Conservation (phyloP, 1,284 basidiomycete species). For the Apiotrichum brassicae region DNA sequence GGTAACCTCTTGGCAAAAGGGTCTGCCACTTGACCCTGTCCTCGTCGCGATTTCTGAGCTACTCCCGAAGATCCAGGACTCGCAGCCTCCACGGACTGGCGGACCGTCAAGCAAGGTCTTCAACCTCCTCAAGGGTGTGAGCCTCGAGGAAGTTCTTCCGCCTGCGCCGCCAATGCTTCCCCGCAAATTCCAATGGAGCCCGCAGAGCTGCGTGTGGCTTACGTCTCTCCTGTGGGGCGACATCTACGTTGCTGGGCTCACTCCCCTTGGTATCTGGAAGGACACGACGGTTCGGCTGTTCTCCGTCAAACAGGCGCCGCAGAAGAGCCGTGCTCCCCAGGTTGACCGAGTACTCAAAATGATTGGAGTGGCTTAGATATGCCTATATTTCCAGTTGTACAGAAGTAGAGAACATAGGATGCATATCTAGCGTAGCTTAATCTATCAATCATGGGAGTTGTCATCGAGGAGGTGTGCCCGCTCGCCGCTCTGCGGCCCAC, state of each 20-base stretch:
- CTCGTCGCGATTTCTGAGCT: conserved; percentile 79
- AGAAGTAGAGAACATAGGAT: neutral
- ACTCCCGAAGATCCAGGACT: conserved; percentile 73
- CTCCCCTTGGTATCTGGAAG: conserved; percentile 77
- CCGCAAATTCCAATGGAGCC: conserved; percentile 81
- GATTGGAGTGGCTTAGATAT: conserved; percentile 41
- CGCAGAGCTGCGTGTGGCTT: conserved; percentile 80
- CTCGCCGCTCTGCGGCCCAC: too few relatives aligned
- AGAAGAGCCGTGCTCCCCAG: conserved; percentile 30
- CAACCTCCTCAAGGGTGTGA: conserved; percentile 56
- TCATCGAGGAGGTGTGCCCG: too few relatives aligned
- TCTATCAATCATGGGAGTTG: neutral
- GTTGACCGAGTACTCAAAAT: conserved; percentile 42
- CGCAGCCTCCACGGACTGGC: conserved; percentile 54
- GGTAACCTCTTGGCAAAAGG: conserved; percentile 55
- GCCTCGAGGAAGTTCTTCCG: conserved; percentile 69
- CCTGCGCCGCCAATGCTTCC: conserved; percentile 58
- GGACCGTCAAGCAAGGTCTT: conserved; percentile 51
- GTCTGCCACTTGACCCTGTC: conserved; percentile 68
- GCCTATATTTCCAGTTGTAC: too few relatives aligned
- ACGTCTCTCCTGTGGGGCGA: conserved; percentile 88
- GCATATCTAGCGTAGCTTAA: too few relatives aligned
- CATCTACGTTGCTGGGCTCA: conserved; percentile 80
- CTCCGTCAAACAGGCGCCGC: conserved; percentile 70
- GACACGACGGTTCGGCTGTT: conserved; percentile 78